Evolutionary conservation across 1,284 basidiomycete genomes (phyloP), one percentile per base, ranked within the genome.

Genomic region (Cryptococcus deneoformans): DNA sequence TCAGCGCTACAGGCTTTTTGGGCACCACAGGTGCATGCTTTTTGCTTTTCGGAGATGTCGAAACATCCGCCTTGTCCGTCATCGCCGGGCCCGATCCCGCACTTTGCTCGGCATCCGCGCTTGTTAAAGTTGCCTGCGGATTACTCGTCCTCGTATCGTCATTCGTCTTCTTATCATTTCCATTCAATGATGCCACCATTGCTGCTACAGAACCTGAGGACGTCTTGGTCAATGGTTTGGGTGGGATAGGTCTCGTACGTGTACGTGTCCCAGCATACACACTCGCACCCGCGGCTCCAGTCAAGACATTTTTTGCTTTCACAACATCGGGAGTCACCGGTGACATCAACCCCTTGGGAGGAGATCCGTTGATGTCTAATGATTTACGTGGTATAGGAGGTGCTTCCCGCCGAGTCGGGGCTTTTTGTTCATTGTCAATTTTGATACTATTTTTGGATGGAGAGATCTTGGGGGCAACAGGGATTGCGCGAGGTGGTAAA

Each of bases 351-450:
- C 62, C 67, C 40, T 52, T 57, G 10, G 61, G 67, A 6, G 64
- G 65, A 20, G 67, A 60, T 16, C 46, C 64, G 46, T 64, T 63
- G 49, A 62, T 38, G 53, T 65, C 69, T 38, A 61, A 55, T 46
- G 64, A 63, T 51, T 42, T 47, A 8, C 46, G 20, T 2, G 44
- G 55, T 37, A 34, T 38, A 9, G 49, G 61, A 14, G 34, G 46
- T 16, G 34, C 46, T 24, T 7, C 8, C 0, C 24, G 46, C 10
- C 16, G 46, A 16, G 34, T 14, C 34, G 7, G 8, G 7, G 9
- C 29, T 29, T 29, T 29, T 29, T 29, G 29, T 29, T 29, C 29
- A 29, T 5, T 29, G 29, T 29, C 29, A 29, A 29, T 29, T 29
- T 29, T 29, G 29, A 29, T 29, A 29, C 3, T 29, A 29, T 5